These are phyloP conservation scores for Pseudogymnoascus sp. DNA, from an alignment of 2,329 filamentous ascomycete species.

Conservation along the genomic window DNA sequence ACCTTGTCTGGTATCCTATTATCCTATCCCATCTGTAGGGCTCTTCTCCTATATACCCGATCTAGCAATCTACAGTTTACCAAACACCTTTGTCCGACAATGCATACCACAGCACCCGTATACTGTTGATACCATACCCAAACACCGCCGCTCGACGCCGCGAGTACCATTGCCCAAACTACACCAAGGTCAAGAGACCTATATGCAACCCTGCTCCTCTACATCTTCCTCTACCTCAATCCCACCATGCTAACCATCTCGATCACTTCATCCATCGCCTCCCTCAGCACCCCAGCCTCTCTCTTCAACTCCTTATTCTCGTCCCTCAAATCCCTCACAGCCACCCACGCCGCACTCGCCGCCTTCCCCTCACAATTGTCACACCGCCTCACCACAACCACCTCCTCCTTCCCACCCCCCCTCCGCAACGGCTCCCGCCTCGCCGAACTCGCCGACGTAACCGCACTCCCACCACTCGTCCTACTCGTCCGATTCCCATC, in stretches of 20 bases:
- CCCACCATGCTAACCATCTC: slow-evolving; percentile 28
- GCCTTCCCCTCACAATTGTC: slow-evolving; percentile 50
- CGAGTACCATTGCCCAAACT: not conserved
- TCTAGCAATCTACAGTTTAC: not conserved
- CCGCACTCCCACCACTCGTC: not conserved
- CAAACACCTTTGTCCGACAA: not conserved
- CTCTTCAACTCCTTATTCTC: slow-evolving; percentile 56
- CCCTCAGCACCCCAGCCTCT: slow-evolving; percentile 49
- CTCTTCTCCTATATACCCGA: not conserved
- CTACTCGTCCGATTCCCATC: not conserved
- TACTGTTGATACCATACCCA: not conserved
- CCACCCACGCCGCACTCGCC: slow-evolving; percentile 54
- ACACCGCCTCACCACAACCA: slow-evolving; percentile 31
- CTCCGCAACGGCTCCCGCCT: slow-evolving; percentile 16
- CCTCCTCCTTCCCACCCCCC: slow-evolving; percentile 11
- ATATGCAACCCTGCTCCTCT: not conserved
- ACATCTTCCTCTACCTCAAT: not conserved
- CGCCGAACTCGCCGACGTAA: slow-evolving; percentile 14
- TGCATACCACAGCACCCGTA: not conserved
- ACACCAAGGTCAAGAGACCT: not conserved
- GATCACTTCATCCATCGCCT: slow-evolving; percentile 50
- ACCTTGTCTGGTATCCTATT: not conserved
- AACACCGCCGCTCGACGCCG: not conserved
- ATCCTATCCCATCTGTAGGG: not conserved
- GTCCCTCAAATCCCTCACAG: slow-evolving; percentile 49